phyloP scores from a whole-genome alignment of 257 asterid genomes.

The Apocynum venetum region DNA sequence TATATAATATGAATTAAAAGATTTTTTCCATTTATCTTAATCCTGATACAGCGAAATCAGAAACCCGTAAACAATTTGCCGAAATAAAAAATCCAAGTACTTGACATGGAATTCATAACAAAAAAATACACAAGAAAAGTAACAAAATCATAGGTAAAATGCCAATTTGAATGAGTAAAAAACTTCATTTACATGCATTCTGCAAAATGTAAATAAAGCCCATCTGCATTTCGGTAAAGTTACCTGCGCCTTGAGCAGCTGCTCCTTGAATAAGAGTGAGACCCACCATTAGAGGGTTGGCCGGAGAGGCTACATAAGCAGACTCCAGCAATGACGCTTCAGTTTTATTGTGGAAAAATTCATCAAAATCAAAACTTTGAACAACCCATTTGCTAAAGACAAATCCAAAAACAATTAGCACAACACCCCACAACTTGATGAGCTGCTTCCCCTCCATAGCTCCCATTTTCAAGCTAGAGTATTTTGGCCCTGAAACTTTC shows the following conservation, averaged over 20 bases:
- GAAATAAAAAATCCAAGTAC: neutral
- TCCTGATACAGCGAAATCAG: neutral
- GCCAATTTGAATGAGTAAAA: neutral
- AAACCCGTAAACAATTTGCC: neutral
- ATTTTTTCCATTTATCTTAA: neutral
- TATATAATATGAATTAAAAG: neutral
- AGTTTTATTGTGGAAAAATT: constrained; percentile 36
- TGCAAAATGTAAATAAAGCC: neutral
- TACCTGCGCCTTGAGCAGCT: constrained; percentile 82
- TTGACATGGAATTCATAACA: neutral
- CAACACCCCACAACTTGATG: constrained; percentile 37
- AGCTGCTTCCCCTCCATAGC: constrained; percentile 32
- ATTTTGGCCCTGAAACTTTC: constrained; percentile 10
- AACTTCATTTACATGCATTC: neutral
- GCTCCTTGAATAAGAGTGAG: constrained; percentile 85
- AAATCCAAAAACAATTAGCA: constrained; percentile 21
- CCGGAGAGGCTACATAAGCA: constrained; percentile 50
- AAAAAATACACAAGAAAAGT: neutral
- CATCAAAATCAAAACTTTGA: constrained; percentile 53
- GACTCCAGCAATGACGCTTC: constrained; percentile 40
- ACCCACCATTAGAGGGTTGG: constrained; percentile 64
- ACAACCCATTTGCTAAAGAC: constrained; percentile 34
- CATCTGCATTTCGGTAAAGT: neutral
- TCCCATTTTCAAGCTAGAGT: constrained; percentile 15
- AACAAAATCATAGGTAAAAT: neutral